Conservation (phyloP, 495 filamentous ascomycete genomes). For the Aspergillus indologenus region DNA sequence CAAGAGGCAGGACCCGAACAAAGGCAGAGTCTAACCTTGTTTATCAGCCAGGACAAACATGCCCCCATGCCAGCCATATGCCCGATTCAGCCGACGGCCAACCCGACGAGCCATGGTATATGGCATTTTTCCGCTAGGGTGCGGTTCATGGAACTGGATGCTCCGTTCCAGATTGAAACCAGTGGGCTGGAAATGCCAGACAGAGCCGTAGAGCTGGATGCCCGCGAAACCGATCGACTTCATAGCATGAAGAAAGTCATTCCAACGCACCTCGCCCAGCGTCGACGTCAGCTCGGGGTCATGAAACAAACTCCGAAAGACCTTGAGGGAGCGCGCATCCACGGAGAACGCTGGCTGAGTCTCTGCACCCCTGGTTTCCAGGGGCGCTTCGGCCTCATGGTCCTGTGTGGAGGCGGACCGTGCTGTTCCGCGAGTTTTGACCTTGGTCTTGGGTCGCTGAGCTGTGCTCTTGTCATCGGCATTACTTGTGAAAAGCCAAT, state of each 20-base stretch:
- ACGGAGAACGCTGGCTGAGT: slow-evolving; percentile 34
- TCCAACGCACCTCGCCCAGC: slow-evolving; percentile 47
- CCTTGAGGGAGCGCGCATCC: slow-evolving; percentile 42
- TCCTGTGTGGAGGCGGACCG: background rate
- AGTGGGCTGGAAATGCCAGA: slow-evolving; percentile 50
- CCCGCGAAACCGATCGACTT: slow-evolving; percentile 39
- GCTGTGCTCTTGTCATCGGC: slow-evolving; percentile 15
- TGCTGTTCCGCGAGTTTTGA: slow-evolving; percentile 40
- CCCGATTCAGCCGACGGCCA: slow-evolving; percentile 43
- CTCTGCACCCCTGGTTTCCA: slow-evolving; percentile 1
- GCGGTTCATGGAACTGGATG: slow-evolving; percentile 56
- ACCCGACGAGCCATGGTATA: slow-evolving; percentile 29
- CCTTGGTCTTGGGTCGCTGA: slow-evolving; percentile 27
- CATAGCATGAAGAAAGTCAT: slow-evolving; percentile 54
- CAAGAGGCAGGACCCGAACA: no score
- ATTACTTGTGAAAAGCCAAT: no score
- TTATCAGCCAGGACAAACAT: slow-evolving; percentile 28
- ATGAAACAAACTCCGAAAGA: slow-evolving; percentile 48
- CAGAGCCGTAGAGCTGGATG: slow-evolving; percentile 51
- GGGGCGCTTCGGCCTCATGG: background rate
- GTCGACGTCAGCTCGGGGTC: slow-evolving; percentile 18
- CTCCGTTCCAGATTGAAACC: slow-evolving; percentile 36
- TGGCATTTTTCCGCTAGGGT: slow-evolving; percentile 45
- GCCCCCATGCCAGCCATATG: slow-evolving; percentile 45
- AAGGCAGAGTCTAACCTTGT: no score